Base-by-base conservation (phyloP, 176 grass and related monocot species). In the Oryza glaberrima region DNA sequence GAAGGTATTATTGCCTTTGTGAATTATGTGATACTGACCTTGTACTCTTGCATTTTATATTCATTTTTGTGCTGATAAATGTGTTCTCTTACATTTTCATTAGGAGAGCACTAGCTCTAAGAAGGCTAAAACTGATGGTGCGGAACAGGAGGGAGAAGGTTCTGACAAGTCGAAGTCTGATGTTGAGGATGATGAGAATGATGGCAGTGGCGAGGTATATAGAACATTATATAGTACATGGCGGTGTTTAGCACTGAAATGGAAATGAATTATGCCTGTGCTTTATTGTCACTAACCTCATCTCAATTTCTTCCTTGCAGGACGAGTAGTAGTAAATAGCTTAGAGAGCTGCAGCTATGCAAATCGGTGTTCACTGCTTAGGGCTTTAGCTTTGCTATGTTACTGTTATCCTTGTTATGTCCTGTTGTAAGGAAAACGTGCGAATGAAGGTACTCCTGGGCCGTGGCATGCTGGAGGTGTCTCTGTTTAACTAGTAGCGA, bases 111-210 rank as follows among this genome's bases (percentile, higher is more conserved):
- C 83, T 28, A 92, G 85, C 82, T 90, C 90, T 43, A 85, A 86
- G 80, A 94, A 87, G 77, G 86, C 84, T 35, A 92, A 94, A 68
- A 84, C 88, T 71, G 90, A 88, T 16, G 87, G 22, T 14, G 85
- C 88, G 1, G 88, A 90, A 70, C 81, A 91, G 10, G 88, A 88
- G 6, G 90, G 61, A 66, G 94, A 85, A 40, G 90, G 82, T n/a
- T 95, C 93, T n/a, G 89, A 94, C 84, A 94, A 92, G 86, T 91
- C 83, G 28, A 95, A 95, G 64, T 95, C 93, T 9, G 94, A 96
- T 12, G 89, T 96, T 28, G 91, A 96, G 87, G 89, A 96, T 64
- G 89, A 93, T 23, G 90, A 91, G 15, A 75, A 93, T 26, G 90
- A 85, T 56, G 85, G 75, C 0, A 75, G 81, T 12, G 77, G 85